Evolutionary conservation across 805 yeast species (phyloP).

Genomic region (Kluyveromyces nonfermentans): DNA sequence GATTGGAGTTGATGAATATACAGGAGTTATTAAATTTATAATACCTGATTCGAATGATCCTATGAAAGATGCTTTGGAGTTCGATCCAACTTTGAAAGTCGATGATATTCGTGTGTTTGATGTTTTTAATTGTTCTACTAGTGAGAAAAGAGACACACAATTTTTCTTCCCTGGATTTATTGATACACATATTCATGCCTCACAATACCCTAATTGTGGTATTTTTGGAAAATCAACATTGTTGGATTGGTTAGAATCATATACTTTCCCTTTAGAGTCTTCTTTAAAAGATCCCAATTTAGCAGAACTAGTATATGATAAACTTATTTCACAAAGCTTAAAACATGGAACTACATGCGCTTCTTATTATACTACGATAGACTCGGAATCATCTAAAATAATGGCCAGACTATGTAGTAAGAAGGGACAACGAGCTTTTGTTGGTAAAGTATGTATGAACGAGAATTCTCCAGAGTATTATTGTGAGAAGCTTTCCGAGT

Average conservation of each 20-base stretch:
- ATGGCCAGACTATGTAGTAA: slow-evolving; percentile 62
- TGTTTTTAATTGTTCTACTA: background rate
- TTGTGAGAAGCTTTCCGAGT: slow-evolving; percentile 46
- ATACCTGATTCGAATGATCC: slow-evolving; percentile 20
- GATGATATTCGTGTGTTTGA: slow-evolving; percentile 26
- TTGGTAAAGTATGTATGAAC: slow-evolving; percentile 95
- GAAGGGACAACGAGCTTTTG: slow-evolving; percentile 76
- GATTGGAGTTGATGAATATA: slow-evolving; percentile 42
- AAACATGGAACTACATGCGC: slow-evolving; percentile 85
- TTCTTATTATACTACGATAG: slow-evolving; percentile 84
- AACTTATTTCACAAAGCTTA: slow-evolving; percentile 62
- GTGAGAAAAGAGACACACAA: background rate
- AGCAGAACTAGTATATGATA: slow-evolving; percentile 56
- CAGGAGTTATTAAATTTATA: slow-evolving; percentile 38
- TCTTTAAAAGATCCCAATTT: slow-evolving; percentile 43
- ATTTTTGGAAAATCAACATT: slow-evolving; percentile 79
- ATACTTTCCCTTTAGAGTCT: slow-evolving; percentile 85
- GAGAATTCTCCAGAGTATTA: slow-evolving; percentile 68
- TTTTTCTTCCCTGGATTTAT: slow-evolving; percentile 80
- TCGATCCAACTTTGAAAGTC: slow-evolving; percentile 10
- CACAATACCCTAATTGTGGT: slow-evolving; percentile 75
- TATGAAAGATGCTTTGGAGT: slow-evolving; percentile 19
- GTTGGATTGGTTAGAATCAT: slow-evolving; percentile 78
- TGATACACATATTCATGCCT: slow-evolving; percentile 79
- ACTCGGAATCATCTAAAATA: slow-evolving; percentile 61